These are phyloP conservation scores for Starmerella apicola DNA, from an alignment of 805 yeast species.

Conservation along the genomic window DNA sequence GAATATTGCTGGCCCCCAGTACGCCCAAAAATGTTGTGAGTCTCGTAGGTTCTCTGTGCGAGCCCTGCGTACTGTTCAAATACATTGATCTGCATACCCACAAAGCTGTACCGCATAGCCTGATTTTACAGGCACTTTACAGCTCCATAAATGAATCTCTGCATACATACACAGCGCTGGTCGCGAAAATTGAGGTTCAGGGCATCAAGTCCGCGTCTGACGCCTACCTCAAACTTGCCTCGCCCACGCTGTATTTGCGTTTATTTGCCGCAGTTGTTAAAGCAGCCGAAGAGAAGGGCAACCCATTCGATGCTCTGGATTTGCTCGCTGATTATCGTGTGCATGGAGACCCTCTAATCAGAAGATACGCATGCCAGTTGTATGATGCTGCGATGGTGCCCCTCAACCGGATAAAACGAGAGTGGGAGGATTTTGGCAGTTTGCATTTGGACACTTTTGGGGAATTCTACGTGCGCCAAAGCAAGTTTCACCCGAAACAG, in stretches of 20 bases:
- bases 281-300: constrained; percentile 19
- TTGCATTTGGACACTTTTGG: constrained; percentile 36
- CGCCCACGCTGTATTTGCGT: constrained; percentile 46
- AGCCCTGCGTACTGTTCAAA: constrained; percentile 58
- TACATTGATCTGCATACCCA: constrained; percentile 31
- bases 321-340: constrained; percentile 37
- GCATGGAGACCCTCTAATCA: constrained; percentile 53
- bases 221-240: constrained; percentile 29
- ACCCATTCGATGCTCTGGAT: constrained; percentile 36
- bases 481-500: constrained; percentile 2
- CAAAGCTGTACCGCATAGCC: constrained; percentile 27
- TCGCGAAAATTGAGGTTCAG: constrained; percentile 35
- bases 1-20: constrained; percentile 5
- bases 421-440: constrained; percentile 63
- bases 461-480: constrained; percentile 47
- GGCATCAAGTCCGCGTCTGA: neutral
- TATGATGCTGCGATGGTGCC: constrained; percentile 41
- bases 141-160: constrained; percentile 36
- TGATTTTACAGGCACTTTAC: constrained; percentile 50
- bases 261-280: constrained; percentile 37
- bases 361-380: constrained; percentile 33
- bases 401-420: constrained; percentile 44
- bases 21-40: constrained; percentile 47
- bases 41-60: constrained; percentile 44
- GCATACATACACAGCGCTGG: constrained; percentile 32